A percentile compares a stretch with the other conserved stretches of the same genome.
These are phyloP conservation scores for Tritrichomonas foetus DNA, from an alignment of 208 protist genomes.

Conservation along the genomic window DNA sequence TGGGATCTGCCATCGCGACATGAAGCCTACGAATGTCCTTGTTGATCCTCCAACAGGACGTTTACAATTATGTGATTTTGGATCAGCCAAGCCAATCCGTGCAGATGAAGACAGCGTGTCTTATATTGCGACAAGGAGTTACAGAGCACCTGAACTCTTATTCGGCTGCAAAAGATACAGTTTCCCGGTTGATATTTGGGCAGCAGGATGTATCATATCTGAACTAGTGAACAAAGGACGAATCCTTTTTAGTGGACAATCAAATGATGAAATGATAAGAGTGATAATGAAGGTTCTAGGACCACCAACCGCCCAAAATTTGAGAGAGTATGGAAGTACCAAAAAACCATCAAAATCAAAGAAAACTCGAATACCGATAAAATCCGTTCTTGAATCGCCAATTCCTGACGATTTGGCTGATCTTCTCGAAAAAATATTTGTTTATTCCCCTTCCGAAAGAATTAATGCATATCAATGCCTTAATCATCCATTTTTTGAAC, in stretches of 20 bases:
- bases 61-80: constrained; percentile 10
- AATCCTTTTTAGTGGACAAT: background rate
- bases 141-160: background rate
- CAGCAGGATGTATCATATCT: background rate
- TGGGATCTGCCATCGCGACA: background rate
- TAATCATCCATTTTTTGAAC: constrained; percentile 30
- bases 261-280: background rate
- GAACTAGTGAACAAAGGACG: background rate
- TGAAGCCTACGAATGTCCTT: background rate
- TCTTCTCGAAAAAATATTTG: constrained; percentile 23
- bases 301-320: background rate
- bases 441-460: background rate
- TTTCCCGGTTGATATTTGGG: constrained; percentile 4
- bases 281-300: background rate
- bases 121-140: background rate
- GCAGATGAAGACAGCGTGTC: background rate
- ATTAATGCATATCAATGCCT: background rate
- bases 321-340: background rate
- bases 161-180: background rate
- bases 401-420: background rate
- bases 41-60: background rate
- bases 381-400: background rate
- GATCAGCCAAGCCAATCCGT: background rate
- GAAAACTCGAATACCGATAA: background rate
- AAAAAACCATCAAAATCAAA: background rate